Evolutionary conservation across 164 flowering plant genomes (phyloP).

Genomic region (Vitis riparia): DNA sequence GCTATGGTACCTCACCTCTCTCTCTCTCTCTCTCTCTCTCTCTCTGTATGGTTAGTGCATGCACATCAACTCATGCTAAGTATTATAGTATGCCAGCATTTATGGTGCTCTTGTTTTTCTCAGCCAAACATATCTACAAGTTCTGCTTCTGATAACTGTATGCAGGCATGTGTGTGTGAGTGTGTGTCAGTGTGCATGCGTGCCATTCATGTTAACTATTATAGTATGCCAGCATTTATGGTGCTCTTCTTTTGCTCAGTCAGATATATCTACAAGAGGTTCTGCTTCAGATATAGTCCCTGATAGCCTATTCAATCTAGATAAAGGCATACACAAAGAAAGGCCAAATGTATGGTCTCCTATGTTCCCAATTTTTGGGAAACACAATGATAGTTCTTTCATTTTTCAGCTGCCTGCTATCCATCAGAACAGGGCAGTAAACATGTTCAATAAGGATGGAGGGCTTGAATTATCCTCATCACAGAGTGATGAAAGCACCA

Average conservation of each 20-base stretch:
- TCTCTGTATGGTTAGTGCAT: background rate
- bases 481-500: constrained; percentile 19
- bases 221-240: background rate
- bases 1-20: constrained; percentile 29
- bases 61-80: too few relatives aligned
- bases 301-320: constrained; percentile 19
- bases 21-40: constrained; percentile 13
- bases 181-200: too few relatives aligned
- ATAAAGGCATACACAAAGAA: constrained; percentile 21
- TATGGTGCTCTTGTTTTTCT: too few relatives aligned
- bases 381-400: constrained; percentile 11
- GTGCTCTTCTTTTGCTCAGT: constrained; percentile 28
- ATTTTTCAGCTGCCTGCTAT: constrained; percentile 18
- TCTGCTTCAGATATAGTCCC: constrained; percentile 27
- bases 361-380: constrained; percentile 16
- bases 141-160: too few relatives aligned
- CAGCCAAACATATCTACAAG: too few relatives aligned
- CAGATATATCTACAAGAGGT: constrained; percentile 27
- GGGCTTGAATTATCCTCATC: constrained; percentile 14
- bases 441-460: constrained; percentile 22
- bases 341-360: constrained; percentile 19
- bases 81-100: too few relatives aligned
- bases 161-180: too few relatives aligned
- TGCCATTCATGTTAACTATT: too few relatives aligned
- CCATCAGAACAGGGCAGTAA: constrained; percentile 22